Evolutionary conservation across 1,139 yeast species (phyloP).

Genomic region (Debaryomyces nepalensis): DNA sequence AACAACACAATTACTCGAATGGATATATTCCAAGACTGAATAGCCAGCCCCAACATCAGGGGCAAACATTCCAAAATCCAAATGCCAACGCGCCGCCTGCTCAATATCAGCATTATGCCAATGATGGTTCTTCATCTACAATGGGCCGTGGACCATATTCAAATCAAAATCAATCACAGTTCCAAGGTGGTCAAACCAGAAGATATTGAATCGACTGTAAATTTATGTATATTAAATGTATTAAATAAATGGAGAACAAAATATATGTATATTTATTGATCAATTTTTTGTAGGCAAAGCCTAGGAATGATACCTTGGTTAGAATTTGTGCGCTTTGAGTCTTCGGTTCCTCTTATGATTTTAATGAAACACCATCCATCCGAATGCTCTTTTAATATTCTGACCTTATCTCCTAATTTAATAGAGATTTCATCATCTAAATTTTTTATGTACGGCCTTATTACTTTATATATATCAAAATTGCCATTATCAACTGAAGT

Average conservation of each 20-base stretch:
- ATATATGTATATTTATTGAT: not conserved
- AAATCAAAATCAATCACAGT: slow-evolving; percentile 16
- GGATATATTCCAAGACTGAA: slow-evolving; percentile 13
- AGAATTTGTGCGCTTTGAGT: slow-evolving; percentile 13
- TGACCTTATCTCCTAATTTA: slow-evolving; percentile 36
- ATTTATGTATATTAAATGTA: slow-evolving; percentile 15
- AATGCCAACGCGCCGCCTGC: slow-evolving; percentile 2
- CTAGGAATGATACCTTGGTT: slow-evolving; percentile 42
- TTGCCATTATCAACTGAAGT: slow-evolving; percentile 4
- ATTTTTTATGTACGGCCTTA: slow-evolving; percentile 31
- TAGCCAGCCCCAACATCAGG: slow-evolving; percentile 15
- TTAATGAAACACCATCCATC: slow-evolving; percentile 49
- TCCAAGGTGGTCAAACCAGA: slow-evolving; percentile 12
- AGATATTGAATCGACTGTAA: slow-evolving; percentile 5
- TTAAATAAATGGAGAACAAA: slow-evolving; percentile 8
- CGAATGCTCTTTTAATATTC: slow-evolving; percentile 30
- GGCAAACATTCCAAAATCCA: slow-evolving; percentile 12
- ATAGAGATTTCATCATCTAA: slow-evolving; percentile 42
- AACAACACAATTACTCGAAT: slow-evolving; percentile 8
- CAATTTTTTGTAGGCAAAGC: slow-evolving; percentile 30
- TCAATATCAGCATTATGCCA: slow-evolving; percentile 6
- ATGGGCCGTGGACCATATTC: slow-evolving; percentile 3
- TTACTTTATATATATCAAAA: slow-evolving; percentile 25
- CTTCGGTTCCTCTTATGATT: slow-evolving; percentile 17
- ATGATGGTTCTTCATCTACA: slow-evolving; percentile 3